Evolutionary conservation across 257 asterid genomes (phyloP).

Genomic region (Solanum sparsipilum): DNA sequence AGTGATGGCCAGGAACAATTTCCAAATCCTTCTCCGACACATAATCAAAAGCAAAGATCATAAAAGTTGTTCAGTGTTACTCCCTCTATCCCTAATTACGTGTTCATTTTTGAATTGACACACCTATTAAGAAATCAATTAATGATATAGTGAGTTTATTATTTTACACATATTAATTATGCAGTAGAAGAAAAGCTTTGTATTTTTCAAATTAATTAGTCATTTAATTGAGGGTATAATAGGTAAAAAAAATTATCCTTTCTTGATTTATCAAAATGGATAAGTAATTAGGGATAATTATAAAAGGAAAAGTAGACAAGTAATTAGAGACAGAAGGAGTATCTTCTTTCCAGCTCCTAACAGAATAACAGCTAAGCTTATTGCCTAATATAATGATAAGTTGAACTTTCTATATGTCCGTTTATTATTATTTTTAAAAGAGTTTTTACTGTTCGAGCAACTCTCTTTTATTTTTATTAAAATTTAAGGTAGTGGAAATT

Average conservation of each 20-base stretch:
- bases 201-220: too few relatives aligned
- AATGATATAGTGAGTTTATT: too few relatives aligned
- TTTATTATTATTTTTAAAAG: too few relatives aligned
- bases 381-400: background rate
- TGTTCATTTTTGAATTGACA: too few relatives aligned
- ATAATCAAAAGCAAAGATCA: background rate
- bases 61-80: background rate
- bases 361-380: background rate
- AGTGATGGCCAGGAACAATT: background rate
- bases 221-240: too few relatives aligned
- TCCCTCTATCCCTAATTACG: too few relatives aligned
- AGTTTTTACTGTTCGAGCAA: background rate
- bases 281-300: fast-evolving
- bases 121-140: too few relatives aligned
- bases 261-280: too few relatives aligned
- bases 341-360: background rate
- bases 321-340: too few relatives aligned
- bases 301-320: too few relatives aligned
- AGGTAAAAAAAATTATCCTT: too few relatives aligned
- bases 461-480: background rate
- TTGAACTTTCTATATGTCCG: background rate
- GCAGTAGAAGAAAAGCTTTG: fast-evolving
- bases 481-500: background rate
- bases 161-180: too few relatives aligned
- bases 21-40: background rate